Conservation (phyloP, 2,329 filamentous ascomycete species). For the Orbilia oligospora region DNA sequence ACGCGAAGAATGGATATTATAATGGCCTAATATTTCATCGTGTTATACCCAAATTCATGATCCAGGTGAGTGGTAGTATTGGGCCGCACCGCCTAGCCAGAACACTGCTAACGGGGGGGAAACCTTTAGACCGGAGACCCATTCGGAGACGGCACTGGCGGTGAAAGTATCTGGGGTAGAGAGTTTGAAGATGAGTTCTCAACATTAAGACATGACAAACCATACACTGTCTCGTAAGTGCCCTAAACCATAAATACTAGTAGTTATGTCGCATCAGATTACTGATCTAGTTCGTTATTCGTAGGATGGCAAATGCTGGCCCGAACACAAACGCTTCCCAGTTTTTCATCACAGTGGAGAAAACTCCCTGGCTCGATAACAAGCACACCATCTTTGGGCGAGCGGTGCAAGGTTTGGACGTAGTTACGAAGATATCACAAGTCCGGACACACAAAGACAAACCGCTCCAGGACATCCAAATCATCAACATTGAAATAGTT, state of each 20-base stretch:
- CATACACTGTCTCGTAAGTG: conserved; percentile 79
- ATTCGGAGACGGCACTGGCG: conserved; percentile 87
- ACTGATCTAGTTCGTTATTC: conserved; percentile 20
- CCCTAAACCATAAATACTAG: not conserved
- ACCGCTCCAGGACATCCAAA: conserved; percentile 97
- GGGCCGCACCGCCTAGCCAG: not conserved
- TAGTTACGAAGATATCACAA: conserved; percentile 96
- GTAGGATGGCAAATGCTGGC: conserved; percentile 95
- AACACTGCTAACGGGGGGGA: conserved; percentile 82
- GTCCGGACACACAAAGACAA: conserved; percentile 88
- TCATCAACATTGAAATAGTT: conserved; percentile 82
- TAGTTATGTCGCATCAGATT: not conserved
- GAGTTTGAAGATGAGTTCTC: conserved; percentile 96
- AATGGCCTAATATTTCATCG: conserved; percentile 98
- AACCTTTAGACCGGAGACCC: conserved; percentile 89
- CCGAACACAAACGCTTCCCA: conserved; percentile 96
- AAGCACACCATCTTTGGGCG: conserved; percentile 98
- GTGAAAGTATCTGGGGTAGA: conserved; percentile 91
- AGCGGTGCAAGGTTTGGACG: conserved; percentile 89
- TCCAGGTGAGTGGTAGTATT: conserved; percentile 72
- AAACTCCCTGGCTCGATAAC: conserved; percentile 94
- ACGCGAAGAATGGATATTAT: conserved; percentile 91
- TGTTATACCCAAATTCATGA: conserved; percentile 99
- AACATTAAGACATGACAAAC: conserved; percentile 90
- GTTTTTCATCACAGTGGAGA: conserved; percentile 98